Percentiles rank a stretch among this genome's conserved stretches.
These are phyloP conservation scores for Hypoxylon cercidicola DNA, from an alignment of 495 filamentous ascomycete genomes.

Conservation along the genomic window DNA sequence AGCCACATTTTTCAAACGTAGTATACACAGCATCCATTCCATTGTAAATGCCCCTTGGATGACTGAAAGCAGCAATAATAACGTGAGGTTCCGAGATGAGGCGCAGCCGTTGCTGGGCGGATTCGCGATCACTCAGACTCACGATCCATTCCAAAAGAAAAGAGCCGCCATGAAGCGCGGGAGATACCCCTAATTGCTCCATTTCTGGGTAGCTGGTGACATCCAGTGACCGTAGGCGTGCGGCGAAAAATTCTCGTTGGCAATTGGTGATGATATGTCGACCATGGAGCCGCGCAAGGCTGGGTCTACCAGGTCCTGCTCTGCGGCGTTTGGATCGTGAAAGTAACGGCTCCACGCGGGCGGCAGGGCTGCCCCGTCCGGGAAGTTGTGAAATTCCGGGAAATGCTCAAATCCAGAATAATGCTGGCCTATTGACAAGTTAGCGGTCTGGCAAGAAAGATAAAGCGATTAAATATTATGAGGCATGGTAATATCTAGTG, in stretches of 20 bases:
- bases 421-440: conserved; percentile 39
- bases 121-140: conserved; percentile 15
- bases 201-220: conserved; percentile 43
- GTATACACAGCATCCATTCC: conserved; percentile 24
- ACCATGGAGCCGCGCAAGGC: conserved; percentile 44
- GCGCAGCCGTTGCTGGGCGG: conserved; percentile 15
- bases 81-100: conserved; percentile 17
- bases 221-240: conserved; percentile 45
- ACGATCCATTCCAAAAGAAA: conserved; percentile 14
- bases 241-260: conserved; percentile 38
- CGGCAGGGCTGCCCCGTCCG: conserved; percentile 36
- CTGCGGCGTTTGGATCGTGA: conserved; percentile 31
- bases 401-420: conserved; percentile 45
- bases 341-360: conserved; percentile 42
- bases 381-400: conserved; percentile 34
- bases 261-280: conserved; percentile 41
- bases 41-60: conserved; percentile 10
- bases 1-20: conserved; percentile 17
- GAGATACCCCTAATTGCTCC: conserved; percentile 41
- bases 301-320: conserved; percentile 47
- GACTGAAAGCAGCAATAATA: conserved; percentile 5
- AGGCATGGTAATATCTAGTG: no score
- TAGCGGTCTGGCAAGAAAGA: conserved; percentile 23
- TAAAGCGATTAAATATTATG: conserved; percentile 11
- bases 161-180: conserved; percentile 7